Base-by-base conservation (phyloP, 495 filamentous ascomycete genomes). In the Antarctomyces pellizariae region DNA sequence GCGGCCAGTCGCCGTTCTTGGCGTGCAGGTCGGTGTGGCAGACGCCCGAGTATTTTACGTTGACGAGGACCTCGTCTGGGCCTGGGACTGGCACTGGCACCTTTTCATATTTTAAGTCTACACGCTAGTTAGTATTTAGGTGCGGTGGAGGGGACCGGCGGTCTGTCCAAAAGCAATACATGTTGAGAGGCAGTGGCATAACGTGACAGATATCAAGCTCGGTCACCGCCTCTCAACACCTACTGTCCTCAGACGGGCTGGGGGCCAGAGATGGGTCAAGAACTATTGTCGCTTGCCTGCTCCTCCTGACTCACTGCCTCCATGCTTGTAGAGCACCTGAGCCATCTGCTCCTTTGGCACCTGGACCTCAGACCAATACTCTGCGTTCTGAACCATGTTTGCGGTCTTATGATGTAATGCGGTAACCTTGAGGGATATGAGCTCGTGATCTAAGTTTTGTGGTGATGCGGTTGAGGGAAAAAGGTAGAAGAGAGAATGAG, bases 11-110 rank as follows among this genome's bases (percentile, higher is more conserved):
- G 34, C 83, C 79, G 28, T 71, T 76, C 52, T 82, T 57, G 27
- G 79, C 78, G 31, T 53, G 48, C 30, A 53, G 45, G 43, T 80
- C 75, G 0, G 83, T 90, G 56, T 90, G 80, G 58, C 83, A 91
- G 32, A 93, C 82, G 44, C 83, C 83, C 4, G 76, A 73, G 62
- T 71, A 93, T 47, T 77, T 77, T 56, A 93, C 70, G 53, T 89
- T 79, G 47, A 93, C 54, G 20, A 91, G 65, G 36, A 93, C 73
- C 49, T 93, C 74, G 52, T 89, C 79, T 2, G 82, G 67, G 3
- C 67, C 73, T 3, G 83, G 82, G 39, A 64, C 62, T 26, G 60
- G 59, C 25, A 89, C 78, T 35, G 67, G 65, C 42, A 90, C 80
- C 48, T 76, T 59, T 50, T 90, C 89, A 64, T 73, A 82, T 26